Percentiles rank a stretch among this genome's conserved stretches.
Evolutionary conservation across 352 stramenopile species (phyloP).

Genomic region (Phytophthora macrochlamydospora): DNA sequence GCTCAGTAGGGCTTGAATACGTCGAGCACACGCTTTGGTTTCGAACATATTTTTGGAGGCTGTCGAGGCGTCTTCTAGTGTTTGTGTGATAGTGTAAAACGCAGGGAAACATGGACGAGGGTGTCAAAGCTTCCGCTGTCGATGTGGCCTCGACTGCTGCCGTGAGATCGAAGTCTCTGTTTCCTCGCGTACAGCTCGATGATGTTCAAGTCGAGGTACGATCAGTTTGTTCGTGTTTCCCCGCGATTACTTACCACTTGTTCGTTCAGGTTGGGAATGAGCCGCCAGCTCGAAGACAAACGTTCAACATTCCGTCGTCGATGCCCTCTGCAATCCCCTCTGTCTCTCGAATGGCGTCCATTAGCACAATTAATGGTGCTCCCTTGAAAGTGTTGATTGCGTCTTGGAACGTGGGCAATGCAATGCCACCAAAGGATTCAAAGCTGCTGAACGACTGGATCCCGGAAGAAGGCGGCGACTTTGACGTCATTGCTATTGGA

Average conservation of each 20-base stretch:
- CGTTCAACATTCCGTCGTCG: not conserved
- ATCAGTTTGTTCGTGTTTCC: no score
- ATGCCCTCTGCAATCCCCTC: conserved; percentile 1
- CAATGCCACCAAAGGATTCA: conserved; percentile 67
- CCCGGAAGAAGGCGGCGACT: conserved; percentile 72
- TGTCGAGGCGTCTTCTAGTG: conserved; percentile 5
- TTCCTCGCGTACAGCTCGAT: conserved; percentile 16
- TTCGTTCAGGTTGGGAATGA: conserved; percentile 19
- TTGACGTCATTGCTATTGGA: conserved; percentile 84
- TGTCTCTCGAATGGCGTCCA: conserved; percentile 12
- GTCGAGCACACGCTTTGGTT: not conserved
- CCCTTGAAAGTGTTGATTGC: conserved; percentile 63
- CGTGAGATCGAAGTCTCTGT: conserved; percentile 14
- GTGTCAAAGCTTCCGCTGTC: conserved; percentile 2
- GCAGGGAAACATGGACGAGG: conserved; percentile 21
- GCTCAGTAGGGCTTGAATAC: conserved; percentile 9
- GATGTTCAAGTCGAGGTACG: conserved; percentile 32
- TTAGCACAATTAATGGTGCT: conserved; percentile 12
- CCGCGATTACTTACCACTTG: not conserved
- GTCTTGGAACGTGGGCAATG: conserved; percentile 89
- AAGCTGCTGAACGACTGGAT: conserved; percentile 73
- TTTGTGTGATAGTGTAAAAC: conserved; percentile 1
- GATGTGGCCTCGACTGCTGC: not conserved
- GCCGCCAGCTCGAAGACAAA: conserved; percentile 18
- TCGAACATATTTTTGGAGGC: not conserved